A percentile compares a stretch with the other conserved stretches of the same genome.
Evolutionary conservation across 352 stramenopile species (phyloP).

Genomic region (Blastocystis sp.): DNA sequence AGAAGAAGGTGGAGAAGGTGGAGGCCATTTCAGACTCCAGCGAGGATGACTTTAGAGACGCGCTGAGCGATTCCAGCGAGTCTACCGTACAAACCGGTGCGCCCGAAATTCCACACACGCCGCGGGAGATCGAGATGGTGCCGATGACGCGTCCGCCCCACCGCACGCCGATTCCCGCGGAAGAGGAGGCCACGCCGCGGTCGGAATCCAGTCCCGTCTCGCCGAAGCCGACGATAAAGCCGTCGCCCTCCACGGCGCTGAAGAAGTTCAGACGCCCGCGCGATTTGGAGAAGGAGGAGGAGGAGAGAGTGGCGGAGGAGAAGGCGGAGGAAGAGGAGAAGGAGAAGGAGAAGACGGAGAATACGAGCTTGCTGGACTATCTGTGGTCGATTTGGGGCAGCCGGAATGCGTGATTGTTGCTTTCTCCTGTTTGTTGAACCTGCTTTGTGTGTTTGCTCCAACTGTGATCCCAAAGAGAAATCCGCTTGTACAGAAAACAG

Average conservation of each 20-base stretch:
- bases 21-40: too few species aligned
- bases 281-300: conserved; percentile 22
- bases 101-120: not conserved
- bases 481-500: conserved; percentile 8
- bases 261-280: conserved; percentile 32
- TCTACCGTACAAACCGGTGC: not conserved
- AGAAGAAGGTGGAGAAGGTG: too few species aligned
- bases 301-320: not conserved
- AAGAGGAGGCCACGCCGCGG: not conserved
- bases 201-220: not conserved
- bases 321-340: too few species aligned
- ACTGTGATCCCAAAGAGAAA: not conserved
- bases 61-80: not conserved
- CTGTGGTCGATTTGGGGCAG: too few species aligned
- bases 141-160: not conserved
- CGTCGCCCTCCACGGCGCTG: not conserved
- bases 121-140: not conserved
- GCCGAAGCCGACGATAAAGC: too few species aligned
- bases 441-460: not conserved
- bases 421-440: too few species aligned
- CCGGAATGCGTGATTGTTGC: too few species aligned
- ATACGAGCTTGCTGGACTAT: too few species aligned
- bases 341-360: too few species aligned
- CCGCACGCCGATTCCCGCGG: not conserved
- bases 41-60: not conserved